These are phyloP conservation scores for Grosmannia penicillata DNA, from an alignment of 2,329 filamentous ascomycete species.

Conservation along the genomic window DNA sequence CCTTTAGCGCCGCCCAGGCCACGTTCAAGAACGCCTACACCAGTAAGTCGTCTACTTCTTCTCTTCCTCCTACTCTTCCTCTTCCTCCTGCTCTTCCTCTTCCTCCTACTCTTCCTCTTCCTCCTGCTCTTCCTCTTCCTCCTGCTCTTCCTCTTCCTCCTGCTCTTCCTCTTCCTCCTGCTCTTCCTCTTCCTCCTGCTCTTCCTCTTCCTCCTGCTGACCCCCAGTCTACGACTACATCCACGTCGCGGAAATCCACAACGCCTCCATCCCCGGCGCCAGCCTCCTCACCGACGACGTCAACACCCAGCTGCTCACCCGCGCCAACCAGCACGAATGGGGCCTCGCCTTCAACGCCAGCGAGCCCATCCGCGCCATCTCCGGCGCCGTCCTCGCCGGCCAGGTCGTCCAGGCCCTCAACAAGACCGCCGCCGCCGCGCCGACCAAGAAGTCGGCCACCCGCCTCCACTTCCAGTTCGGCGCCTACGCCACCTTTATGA, in stretches of 20 bases:
- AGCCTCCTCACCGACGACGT: constrained; percentile 44
- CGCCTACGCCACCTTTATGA: constrained; percentile 45
- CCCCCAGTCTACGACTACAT: constrained; percentile 40
- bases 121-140: not conserved
- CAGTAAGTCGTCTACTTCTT: constrained; percentile 25
- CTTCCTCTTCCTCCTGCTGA: not conserved
- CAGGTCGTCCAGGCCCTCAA: constrained; percentile 39
- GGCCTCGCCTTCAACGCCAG: constrained; percentile 68
- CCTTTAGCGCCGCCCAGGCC: constrained; percentile 28
- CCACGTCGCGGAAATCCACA: constrained; percentile 46
- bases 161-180: not conserved
- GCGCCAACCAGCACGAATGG: constrained; percentile 70
- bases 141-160: not conserved
- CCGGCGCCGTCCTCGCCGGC: constrained; percentile 40
- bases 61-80: not conserved
- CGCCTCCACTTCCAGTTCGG: constrained; percentile 41
- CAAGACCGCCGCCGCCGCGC: constrained; percentile 24
- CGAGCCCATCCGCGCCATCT: constrained; percentile 47
- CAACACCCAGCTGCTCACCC: constrained; percentile 49
- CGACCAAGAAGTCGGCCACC: constrained; percentile 16
- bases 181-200: not conserved
- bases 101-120: not conserved
- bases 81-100: not conserved
- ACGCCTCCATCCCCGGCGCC: constrained; percentile 40
- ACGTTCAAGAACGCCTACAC: constrained; percentile 46